Base-by-base conservation (phyloP, 2,329 filamentous ascomycete genomes). In the Cordyceps tenuipes region DNA sequence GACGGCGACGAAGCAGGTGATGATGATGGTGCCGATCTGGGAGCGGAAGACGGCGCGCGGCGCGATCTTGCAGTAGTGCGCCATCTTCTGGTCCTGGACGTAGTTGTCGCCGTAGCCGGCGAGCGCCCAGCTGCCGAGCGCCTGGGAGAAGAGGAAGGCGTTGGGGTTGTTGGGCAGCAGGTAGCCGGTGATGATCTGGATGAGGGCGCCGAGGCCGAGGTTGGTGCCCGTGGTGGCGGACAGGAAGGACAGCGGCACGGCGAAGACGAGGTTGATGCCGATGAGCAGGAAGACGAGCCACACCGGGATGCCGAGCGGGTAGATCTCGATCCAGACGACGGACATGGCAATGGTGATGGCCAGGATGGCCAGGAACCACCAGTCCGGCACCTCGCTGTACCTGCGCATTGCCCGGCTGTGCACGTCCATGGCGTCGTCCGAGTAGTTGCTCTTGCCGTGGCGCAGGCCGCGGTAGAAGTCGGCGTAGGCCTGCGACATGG, bases 61-160 rank as follows among this genome's bases (percentile, higher is more conserved):
- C 0, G 78, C 74, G 47, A 81, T 76, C 65, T 82, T 80, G 59
- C 79, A 68, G 66, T 81, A 80, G 60, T 79, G 78, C 1, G 73
- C 79, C 41, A 81, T 68, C 66, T 81, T 81, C 73, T 80, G 73
- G 63, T 81, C 79, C 63, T 76, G 72, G 69, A 75, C 69, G 62
- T 74, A 76, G 65, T 75, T 75, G 58, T 73, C 72, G 48, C 70
- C 70, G 60, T 76, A 76, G 4, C 75, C 75, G 0, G 59, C 59
- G 23, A 68, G 54, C 3, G 59, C 59, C 59, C 59, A 61, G 29
- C 39, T 48, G 48, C 59, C 59, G 46, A 61, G 53, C 1, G 60
- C 55, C 49, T 58, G 54, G 19, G 48, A 57, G 15, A 61, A 59
- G 55, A 61, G 49, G 26, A 68, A 67, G 56, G 66, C 66, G 47